A percentile compares a stretch with the other conserved stretches of the same genome.
These are phyloP conservation scores for Earliella scabrosa DNA, from an alignment of 1,284 basidiomycete genomes.

Conservation along the genomic window DNA sequence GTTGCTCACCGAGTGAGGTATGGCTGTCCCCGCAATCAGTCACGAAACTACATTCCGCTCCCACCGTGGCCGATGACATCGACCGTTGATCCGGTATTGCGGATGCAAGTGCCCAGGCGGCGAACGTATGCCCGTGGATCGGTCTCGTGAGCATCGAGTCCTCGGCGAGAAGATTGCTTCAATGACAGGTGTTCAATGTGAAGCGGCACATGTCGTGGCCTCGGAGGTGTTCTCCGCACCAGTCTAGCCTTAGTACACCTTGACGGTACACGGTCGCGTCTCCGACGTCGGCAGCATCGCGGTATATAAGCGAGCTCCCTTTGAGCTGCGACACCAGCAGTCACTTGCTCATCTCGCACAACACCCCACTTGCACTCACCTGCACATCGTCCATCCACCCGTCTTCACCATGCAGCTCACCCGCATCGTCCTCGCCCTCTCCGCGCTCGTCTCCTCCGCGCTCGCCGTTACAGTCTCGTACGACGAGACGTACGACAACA, in stretches of 20 bases:
- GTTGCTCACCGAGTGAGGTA: no score
- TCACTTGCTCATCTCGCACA: background rate
- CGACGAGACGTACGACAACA: conserved; percentile 47
- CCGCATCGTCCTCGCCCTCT: conserved; percentile 26
- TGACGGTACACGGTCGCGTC: background rate
- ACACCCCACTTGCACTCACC: background rate
- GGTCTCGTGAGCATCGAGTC: conserved; percentile 12
- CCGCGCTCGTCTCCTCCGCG: conserved; percentile 28
- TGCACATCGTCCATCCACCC: background rate
- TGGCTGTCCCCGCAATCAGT: no score
- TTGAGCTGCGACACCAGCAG: conserved; percentile 1
- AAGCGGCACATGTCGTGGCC: conserved; percentile 4
- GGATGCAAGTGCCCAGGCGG: conserved; percentile 9
- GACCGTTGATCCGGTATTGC: conserved; percentile 7
- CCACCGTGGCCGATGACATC: no score
- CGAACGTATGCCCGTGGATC: conserved; percentile 14
- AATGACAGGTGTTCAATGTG: conserved; percentile 1
- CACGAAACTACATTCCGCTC: no score
- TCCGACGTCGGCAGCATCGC: background rate
- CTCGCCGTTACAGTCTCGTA: conserved; percentile 42
- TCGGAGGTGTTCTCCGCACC: conserved; percentile 6
- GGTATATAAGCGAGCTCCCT: conserved; percentile 11
- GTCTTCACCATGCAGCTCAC: conserved; percentile 28
- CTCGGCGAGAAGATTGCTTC: background rate
- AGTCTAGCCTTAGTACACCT: background rate